Evolutionary conservation across 257 asterid species (phyloP).

Genomic region (Cordia subcordata): DNA sequence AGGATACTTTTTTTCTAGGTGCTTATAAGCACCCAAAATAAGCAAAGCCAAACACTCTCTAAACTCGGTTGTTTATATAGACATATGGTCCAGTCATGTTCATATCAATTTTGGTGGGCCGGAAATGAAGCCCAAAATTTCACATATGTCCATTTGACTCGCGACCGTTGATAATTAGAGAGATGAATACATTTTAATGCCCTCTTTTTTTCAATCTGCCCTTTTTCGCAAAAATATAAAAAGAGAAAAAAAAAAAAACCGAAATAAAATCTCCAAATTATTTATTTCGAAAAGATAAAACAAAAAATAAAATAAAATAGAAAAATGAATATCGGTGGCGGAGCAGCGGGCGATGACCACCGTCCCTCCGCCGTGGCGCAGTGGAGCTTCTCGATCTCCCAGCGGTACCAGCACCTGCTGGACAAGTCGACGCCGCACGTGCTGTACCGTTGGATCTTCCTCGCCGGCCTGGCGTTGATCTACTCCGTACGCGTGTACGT

Average conservation of each 20-base stretch:
- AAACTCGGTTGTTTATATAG: no score
- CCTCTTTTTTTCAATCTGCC: no score
- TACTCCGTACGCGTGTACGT: constrained; percentile 72
- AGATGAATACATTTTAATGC: no score
- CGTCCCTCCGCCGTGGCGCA: constrained; percentile 42
- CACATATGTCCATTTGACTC: no score
- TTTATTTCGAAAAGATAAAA: not conserved
- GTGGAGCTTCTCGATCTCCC: constrained; percentile 51
- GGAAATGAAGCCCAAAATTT: no score
- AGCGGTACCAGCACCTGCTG: constrained; percentile 72
- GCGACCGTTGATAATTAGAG: no score
- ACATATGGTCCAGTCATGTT: no score
- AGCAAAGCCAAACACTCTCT: no score
- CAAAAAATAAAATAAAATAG: not conserved
- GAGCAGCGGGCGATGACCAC: constrained; percentile 23
- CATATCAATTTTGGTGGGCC: no score
- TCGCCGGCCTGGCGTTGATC: constrained; percentile 46
- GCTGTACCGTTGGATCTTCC: constrained; percentile 77
- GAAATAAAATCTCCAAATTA: no score
- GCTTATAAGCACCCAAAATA: no score
- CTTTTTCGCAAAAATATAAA: not conserved
- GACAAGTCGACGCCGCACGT: constrained; percentile 88
- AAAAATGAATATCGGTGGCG: constrained; percentile 55
- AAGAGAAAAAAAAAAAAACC: not conserved
- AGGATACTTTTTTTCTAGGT: no score